Evolutionary conservation across 2,329 filamentous ascomycete genomes (phyloP).

Genomic region (Pyrenophora seminiperda): DNA sequence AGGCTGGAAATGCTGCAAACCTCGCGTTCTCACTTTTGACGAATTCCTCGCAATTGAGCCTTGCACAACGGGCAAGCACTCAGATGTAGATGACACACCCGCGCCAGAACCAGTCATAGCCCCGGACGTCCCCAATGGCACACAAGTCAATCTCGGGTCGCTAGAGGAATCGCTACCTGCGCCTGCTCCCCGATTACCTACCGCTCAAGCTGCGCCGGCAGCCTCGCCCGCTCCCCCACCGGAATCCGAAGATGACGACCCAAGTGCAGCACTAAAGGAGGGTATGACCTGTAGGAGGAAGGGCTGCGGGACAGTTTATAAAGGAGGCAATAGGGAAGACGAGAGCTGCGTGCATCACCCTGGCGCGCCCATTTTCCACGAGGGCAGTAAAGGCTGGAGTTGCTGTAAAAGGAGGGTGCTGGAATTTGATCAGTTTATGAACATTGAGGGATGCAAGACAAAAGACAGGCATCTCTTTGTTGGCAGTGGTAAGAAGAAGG

Average conservation of each 20-base stretch:
- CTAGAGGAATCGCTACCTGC: constrained; percentile 39
- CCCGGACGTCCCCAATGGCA: constrained; percentile 52
- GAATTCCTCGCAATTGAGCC: constrained; percentile 93
- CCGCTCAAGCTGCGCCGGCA: constrained; percentile 34
- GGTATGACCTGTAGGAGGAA: constrained; percentile 78
- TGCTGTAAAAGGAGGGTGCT: constrained; percentile 95
- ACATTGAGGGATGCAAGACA: constrained; percentile 86
- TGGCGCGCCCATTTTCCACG: constrained; percentile 90
- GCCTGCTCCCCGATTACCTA: constrained; percentile 41
- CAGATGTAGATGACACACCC: constrained; percentile 77
- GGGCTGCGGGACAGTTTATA: constrained; percentile 72
- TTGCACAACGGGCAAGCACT: constrained; percentile 92
- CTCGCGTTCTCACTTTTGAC: constrained; percentile 94
- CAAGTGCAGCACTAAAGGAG: constrained; percentile 71
- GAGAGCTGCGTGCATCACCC: constrained; percentile 90
- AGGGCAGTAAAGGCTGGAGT: constrained; percentile 95
- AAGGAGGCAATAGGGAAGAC: constrained; percentile 57
- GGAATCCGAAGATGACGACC: constrained; percentile 82
- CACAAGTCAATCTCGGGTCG: constrained; percentile 40
- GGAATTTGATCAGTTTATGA: constrained; percentile 98
- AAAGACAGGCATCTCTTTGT: constrained; percentile 85
- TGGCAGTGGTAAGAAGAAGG: constrained; percentile 73
- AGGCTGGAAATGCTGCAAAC: constrained; percentile 99
- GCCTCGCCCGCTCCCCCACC: constrained; percentile 44
- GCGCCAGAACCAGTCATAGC: constrained; percentile 55